Base-by-base conservation (phyloP, 371 early-diverging fungal genomes). In the Mucor piriformis region DNA sequence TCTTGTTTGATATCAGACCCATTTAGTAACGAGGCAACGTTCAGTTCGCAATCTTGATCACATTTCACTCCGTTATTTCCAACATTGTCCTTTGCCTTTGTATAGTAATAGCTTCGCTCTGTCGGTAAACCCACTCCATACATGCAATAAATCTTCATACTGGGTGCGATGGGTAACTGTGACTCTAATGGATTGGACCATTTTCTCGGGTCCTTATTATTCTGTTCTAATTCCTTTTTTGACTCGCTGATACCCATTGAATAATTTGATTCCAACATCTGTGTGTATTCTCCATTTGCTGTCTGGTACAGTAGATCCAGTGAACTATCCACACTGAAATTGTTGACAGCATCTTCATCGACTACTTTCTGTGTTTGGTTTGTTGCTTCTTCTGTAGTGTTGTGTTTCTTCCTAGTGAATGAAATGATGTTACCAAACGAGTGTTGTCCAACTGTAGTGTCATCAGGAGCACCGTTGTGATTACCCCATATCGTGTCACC, bases 101-200 rank as follows among this genome's bases (percentile, higher is more conserved):
- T 59, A 71, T 92, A 91, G 59, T 82, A 84, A 63, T 94, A 95
- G 25, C 84, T 87, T 23, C 95, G 77, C 70, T 96, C 96, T 3
- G 95, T 94, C 3, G 73, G 70, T 13, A 87, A 82, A 13, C 92
- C 93, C 13, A 87, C 77, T 0, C 97, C 97, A 66, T 96, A 95
- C 8, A 95, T 65, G 54, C 91, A 90, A 67, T 88, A 91, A 20
- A 95, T 87, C 49, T 83, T 89, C 85, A 96, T 85, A 38, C 81
- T 67, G 23, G 92, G 92, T 11, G 69, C 69, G 52, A 59, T 25
- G 4, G 97, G 97, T 27, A 98, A 79, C 21, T 83, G 82, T 16
- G 89, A 84, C 57, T 92, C 84, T 11, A 97, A 66, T 20, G 96
- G 94, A 68, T 97, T 97, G 8, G 88, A 74, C 95, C 96, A 97